phyloP scores from a whole-genome alignment of 805 yeast genomes.

The Zygoascus bituminiphila region DNA sequence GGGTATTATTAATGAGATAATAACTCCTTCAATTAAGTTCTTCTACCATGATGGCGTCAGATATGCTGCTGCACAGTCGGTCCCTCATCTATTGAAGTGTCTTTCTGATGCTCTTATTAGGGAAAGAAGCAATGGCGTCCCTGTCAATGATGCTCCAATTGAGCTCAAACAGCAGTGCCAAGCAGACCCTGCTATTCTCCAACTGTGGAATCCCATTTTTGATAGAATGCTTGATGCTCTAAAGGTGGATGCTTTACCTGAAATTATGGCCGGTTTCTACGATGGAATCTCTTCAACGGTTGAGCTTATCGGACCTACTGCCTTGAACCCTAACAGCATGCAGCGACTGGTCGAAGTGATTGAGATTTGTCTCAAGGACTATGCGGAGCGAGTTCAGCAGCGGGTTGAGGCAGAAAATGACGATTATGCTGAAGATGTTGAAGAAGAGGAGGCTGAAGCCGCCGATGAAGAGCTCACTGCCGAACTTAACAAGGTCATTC shows the following conservation, averaged over 20 bases:
- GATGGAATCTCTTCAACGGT: constrained; percentile 59
- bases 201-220: constrained; percentile 64
- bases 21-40: constrained; percentile 82
- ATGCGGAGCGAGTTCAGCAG: constrained; percentile 57
- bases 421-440: constrained; percentile 80
- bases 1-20: constrained; percentile 68
- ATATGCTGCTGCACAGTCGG: constrained; percentile 76
- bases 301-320: constrained; percentile 53
- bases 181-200: constrained; percentile 43
- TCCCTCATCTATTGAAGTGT: constrained; percentile 67
- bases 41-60: constrained; percentile 92
- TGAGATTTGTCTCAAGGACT: constrained; percentile 53
- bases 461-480: constrained; percentile 87
- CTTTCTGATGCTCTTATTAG: constrained; percentile 46
- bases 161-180: constrained; percentile 18
- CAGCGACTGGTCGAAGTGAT: constrained; percentile 50
- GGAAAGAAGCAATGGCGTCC: constrained; percentile 40
- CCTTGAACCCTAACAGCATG: constrained; percentile 43
- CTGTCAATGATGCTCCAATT: background rate
- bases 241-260: constrained; percentile 74
- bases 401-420: constrained; percentile 44
- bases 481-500: constrained; percentile 70
- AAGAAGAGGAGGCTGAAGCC: constrained; percentile 71
- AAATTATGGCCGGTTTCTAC: constrained; percentile 70
- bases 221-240: constrained; percentile 60